These are phyloP conservation scores for Pseudogymnoascus sp. DNA, from an alignment of 2,329 filamentous ascomycete species.

Conservation along the genomic window DNA sequence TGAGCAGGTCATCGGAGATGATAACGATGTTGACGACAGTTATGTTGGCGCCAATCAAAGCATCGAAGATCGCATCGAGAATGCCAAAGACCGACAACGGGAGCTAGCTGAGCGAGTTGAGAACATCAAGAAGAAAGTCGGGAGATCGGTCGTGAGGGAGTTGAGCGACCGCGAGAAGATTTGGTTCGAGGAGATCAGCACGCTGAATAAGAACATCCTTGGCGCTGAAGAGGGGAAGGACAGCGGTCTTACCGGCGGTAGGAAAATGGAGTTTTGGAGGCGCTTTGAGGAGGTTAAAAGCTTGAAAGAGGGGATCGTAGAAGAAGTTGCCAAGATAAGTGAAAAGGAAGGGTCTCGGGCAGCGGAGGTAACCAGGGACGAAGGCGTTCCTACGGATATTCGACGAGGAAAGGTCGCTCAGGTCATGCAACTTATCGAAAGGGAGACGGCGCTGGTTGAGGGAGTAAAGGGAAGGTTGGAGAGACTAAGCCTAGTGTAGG, in stretches of 20 bases:
- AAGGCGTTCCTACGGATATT: conserved; percentile 48
- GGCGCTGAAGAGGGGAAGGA: conserved; percentile 16
- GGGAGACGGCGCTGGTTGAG: conserved; percentile 63
- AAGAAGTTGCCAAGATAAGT: conserved; percentile 31
- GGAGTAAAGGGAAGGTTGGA: conserved; percentile 58
- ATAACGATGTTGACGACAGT: conserved; percentile 44
- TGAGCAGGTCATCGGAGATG: conserved; percentile 57
- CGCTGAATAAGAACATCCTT: conserved; percentile 33
- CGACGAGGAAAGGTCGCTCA: conserved; percentile 57
- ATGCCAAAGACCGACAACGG: conserved; percentile 49
- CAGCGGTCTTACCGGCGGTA: neutral
- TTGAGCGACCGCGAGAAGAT: conserved; percentile 57
- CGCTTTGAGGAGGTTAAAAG: conserved; percentile 51
- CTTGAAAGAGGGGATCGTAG: conserved; percentile 47
- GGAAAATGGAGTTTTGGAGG: conserved; percentile 45
- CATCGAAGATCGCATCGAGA: conserved; percentile 52
- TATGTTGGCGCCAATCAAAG: conserved; percentile 46
- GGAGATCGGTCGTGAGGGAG: conserved; percentile 39
- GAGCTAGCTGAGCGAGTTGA: conserved; percentile 55
- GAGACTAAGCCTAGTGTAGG: conserved; percentile 36
- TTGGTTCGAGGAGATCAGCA: conserved; percentile 51
- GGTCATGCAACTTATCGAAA: conserved; percentile 56
- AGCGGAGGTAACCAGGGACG: conserved; percentile 12
- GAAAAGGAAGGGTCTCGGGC: conserved; percentile 21
- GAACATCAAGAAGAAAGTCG: conserved; percentile 44